phyloP scores from a whole-genome alignment of 192 early-diverging fungal genomes.

The Podila epicladia region DNA sequence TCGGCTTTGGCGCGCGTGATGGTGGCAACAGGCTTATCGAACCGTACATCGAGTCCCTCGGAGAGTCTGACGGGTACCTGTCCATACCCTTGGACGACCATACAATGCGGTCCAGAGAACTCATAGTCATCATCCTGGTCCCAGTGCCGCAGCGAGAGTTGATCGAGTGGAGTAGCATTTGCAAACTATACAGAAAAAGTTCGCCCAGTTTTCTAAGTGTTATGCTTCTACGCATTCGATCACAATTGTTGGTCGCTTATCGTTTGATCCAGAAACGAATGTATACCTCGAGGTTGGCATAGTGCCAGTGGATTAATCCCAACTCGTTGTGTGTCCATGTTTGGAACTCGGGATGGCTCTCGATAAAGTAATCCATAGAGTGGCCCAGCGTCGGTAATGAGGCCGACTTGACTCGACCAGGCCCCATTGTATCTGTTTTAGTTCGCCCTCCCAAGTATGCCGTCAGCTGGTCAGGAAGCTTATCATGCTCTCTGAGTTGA shows the following conservation, averaged over 20 bases:
- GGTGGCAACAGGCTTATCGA: conserved; percentile 27
- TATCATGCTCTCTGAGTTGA: conserved; percentile 11
- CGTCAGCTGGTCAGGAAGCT: conserved; percentile 3
- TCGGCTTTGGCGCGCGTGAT: conserved; percentile 12
- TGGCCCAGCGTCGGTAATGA: conserved; percentile 50
- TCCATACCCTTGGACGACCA: conserved; percentile 47
- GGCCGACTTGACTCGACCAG: conserved; percentile 13
- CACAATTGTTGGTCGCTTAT: not conserved
- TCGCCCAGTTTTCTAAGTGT: not conserved
- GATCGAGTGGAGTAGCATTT: conserved; percentile 50
- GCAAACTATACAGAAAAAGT: conserved; percentile 38
- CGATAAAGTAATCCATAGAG: conserved; percentile 56
- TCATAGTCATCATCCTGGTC: conserved; percentile 58
- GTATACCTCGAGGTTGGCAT: conserved; percentile 55
- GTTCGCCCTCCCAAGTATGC: conserved; percentile 6
- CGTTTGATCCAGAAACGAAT: too few relatives aligned
- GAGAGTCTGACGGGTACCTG: conserved; percentile 49
- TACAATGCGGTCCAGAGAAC: conserved; percentile 47
- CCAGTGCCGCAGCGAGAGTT: conserved; percentile 51
- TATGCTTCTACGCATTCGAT: not conserved
- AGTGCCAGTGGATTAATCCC: conserved; percentile 57
- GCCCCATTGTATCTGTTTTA: conserved; percentile 1
- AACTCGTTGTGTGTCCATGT: conserved; percentile 41
- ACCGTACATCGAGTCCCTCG: conserved; percentile 45
- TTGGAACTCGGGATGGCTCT: conserved; percentile 42